A percentile compares a stretch with the other conserved stretches of the same genome.
Conservation (phyloP, 345 rosid genomes). For the Pistacia integerrima region DNA sequence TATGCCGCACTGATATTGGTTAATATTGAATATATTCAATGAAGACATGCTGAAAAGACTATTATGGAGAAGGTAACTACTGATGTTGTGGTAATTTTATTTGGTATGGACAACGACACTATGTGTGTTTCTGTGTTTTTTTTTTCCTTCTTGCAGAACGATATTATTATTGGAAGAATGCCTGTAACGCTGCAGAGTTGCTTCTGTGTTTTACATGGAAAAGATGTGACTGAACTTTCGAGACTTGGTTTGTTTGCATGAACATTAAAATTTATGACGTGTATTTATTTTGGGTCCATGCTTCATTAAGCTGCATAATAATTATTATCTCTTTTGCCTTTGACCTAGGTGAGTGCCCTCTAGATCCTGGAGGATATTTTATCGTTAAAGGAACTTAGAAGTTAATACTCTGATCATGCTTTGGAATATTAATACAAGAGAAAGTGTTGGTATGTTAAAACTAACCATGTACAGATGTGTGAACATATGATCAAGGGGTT, state of each 20-base stretch:
- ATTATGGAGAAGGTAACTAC: slow-evolving; percentile 52
- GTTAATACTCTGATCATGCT: slow-evolving; percentile 38
- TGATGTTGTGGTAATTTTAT: neutral
- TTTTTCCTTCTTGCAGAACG: slow-evolving; percentile 44
- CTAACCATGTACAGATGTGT: neutral
- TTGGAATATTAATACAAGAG: neutral
- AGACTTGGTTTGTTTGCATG: slow-evolving; percentile 63
- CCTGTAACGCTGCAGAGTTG: slow-evolving; percentile 90
- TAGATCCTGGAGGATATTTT: slow-evolving; percentile 97
- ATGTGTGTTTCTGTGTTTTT: neutral
- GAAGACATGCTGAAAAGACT: slow-evolving; percentile 48
- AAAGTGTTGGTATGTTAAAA: neutral
- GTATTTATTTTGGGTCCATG: neutral
- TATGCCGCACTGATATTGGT: slow-evolving; percentile 86
- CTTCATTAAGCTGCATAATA: slow-evolving; percentile 10
- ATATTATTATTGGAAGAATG: slow-evolving; percentile 76
- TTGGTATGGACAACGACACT: neutral
- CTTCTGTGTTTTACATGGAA: slow-evolving; percentile 70
- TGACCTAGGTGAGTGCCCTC: slow-evolving; percentile 90
- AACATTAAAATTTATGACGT: slow-evolving; percentile 10
- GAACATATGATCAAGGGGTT: neutral
- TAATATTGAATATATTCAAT: slow-evolving; percentile 66
- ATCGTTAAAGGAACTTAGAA: slow-evolving; percentile 86
- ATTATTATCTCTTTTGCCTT: slow-evolving; percentile 4
- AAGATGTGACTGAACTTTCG: slow-evolving; percentile 92